Evolutionary conservation across 108 stramenopile genomes (phyloP).

Genomic region (Cyclotella atomus): DNA sequence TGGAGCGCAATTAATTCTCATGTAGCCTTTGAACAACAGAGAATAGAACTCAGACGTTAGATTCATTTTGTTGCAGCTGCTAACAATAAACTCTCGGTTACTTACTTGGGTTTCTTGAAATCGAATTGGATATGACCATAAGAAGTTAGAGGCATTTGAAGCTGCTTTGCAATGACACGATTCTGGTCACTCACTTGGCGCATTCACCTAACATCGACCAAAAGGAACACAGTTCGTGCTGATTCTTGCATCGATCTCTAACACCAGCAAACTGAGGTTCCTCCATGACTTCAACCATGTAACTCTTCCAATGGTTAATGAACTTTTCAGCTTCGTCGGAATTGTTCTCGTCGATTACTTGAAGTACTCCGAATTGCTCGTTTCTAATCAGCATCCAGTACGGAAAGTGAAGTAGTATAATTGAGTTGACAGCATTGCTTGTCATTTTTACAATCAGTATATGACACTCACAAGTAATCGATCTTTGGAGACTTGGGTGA

Average conservation of each 20-base stretch:
- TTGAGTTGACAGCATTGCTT: background rate
- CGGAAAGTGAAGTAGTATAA: background rate
- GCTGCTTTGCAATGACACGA: no score
- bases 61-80: no score
- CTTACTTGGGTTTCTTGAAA: slow-evolving; percentile 68
- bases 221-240: slow-evolving; percentile 66
- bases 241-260: slow-evolving; percentile 51
- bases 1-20: slow-evolving; percentile 66
- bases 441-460: background rate
- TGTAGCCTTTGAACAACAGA: slow-evolving; percentile 33
- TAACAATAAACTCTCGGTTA: background rate
- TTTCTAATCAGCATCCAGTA: slow-evolving; percentile 1
- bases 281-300: slow-evolving; percentile 20
- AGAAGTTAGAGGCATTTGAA: no score
- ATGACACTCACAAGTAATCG: slow-evolving; percentile 11
- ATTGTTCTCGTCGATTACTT: slow-evolving; percentile 5
- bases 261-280: slow-evolving; percentile 31
- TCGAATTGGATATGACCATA: no score
- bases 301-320: slow-evolving; percentile 14
- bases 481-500: background rate
- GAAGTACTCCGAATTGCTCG: slow-evolving; percentile 21
- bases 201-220: slow-evolving; percentile 80
- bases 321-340: slow-evolving; percentile 6
- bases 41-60: no score
- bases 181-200: no score